Evolutionary conservation across 768 basidiomycete genomes (phyloP).

Genomic region (Vararia minispora): DNA sequence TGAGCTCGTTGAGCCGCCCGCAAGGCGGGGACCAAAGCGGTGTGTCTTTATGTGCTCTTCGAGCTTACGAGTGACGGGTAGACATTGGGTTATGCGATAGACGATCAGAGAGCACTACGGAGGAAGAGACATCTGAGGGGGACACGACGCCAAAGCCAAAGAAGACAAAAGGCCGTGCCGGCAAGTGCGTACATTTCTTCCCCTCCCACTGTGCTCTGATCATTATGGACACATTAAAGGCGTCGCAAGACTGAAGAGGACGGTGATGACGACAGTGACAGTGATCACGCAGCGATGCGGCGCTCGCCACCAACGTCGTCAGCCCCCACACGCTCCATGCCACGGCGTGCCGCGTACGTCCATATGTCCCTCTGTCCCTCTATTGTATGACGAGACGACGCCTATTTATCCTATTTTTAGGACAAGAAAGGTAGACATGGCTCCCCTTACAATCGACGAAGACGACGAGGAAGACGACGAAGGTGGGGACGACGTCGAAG

Average conservation of each 20-base stretch:
- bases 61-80: neutral
- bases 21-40: slow-evolving; percentile 37
- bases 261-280: slow-evolving; percentile 29
- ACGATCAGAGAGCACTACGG: slow-evolving; percentile 45
- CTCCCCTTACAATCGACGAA: slow-evolving; percentile 13
- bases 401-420: slow-evolving; percentile 15
- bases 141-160: slow-evolving; percentile 17
- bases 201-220: neutral
- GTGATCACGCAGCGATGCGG: slow-evolving; percentile 17
- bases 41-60: slow-evolving; percentile 19
- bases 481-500: slow-evolving; percentile 15
- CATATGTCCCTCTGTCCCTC: neutral
- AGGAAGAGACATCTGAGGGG: slow-evolving; percentile 14
- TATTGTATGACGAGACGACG: slow-evolving; percentile 24
- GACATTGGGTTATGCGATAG: slow-evolving; percentile 21
- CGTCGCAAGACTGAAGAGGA: slow-evolving; percentile 44
- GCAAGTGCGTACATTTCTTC: slow-evolving; percentile 21
- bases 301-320: slow-evolving; percentile 26
- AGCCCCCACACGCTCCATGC: slow-evolving; percentile 39
- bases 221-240: slow-evolving; percentile 27
- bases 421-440: slow-evolving; percentile 12
- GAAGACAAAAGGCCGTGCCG: slow-evolving; percentile 27
- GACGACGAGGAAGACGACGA: slow-evolving; percentile 26
- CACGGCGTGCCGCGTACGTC: slow-evolving; percentile 49
- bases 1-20: slow-evolving; percentile 26